These are phyloP conservation scores for Barnettozyma pratensis DNA, from an alignment of 805 yeast genomes.

Conservation along the genomic window DNA sequence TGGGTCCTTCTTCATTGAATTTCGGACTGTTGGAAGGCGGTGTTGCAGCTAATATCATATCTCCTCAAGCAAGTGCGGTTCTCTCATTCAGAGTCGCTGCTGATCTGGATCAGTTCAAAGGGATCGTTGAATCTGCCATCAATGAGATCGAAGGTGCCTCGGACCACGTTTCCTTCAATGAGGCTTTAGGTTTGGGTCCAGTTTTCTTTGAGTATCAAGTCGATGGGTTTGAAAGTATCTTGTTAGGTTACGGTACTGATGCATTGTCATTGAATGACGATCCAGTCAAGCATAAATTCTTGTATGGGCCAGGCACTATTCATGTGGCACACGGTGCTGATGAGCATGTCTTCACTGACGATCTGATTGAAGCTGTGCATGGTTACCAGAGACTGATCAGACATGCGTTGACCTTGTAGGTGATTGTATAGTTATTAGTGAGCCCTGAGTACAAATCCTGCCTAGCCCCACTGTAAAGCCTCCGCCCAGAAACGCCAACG, in stretches of 20 bases:
- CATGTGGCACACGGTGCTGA: constrained; percentile 54
- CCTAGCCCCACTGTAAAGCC: no score
- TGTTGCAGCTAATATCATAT: constrained; percentile 59
- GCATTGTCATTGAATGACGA: constrained; percentile 36
- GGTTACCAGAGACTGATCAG: constrained; percentile 40
- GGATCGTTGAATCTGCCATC: constrained; percentile 29
- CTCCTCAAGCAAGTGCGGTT: constrained; percentile 46
- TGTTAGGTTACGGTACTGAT: constrained; percentile 46
- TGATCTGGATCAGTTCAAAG: constrained; percentile 32
- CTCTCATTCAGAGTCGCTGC: constrained; percentile 47
- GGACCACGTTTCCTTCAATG: constrained; percentile 14
- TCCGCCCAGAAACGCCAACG: no score
- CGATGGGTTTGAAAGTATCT: constrained; percentile 51
- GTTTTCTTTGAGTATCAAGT: constrained; percentile 49
- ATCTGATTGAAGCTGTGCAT: constrained; percentile 41
- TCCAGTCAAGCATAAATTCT: constrained; percentile 30
- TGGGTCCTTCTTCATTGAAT: constrained; percentile 57
- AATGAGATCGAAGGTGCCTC: constrained; percentile 13
- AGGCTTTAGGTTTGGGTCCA: constrained; percentile 27
- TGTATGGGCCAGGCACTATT: constrained; percentile 63
- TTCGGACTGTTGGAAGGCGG: constrained; percentile 54
- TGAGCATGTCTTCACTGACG: constrained; percentile 42
- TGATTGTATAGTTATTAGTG: neutral
- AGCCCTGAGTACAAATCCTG: no score
- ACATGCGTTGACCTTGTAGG: constrained; percentile 2